Conservation (phyloP, 768 basidiomycete genomes). For the Zangia roseola region DNA sequence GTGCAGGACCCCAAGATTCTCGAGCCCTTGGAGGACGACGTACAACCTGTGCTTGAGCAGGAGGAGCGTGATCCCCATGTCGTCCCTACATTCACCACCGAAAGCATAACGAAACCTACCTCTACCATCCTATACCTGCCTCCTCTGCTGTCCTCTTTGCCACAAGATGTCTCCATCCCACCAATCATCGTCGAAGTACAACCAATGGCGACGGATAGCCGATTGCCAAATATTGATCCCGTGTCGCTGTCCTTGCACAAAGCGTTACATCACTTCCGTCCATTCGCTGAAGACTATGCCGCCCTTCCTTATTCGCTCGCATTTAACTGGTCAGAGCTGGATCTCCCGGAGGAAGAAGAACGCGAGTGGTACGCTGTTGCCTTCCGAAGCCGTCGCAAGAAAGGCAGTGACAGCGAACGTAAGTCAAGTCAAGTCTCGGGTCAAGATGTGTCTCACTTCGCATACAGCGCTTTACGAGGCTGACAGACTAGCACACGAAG, state of each 20-base stretch:
- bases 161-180: conserved; percentile 37
- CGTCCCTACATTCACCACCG: conserved; percentile 49
- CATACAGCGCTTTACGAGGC: conserved; percentile 78
- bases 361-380: conserved; percentile 92
- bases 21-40: not conserved
- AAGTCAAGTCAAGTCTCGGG: conserved; percentile 19
- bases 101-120: conserved; percentile 34
- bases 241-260: conserved; percentile 83
- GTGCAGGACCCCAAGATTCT: too few relatives aligned
- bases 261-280: conserved; percentile 76
- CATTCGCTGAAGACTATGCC: conserved; percentile 61
- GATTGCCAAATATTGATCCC: conserved; percentile 82
- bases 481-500: conserved; percentile 86
- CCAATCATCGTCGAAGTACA: conserved; percentile 31
- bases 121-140: conserved; percentile 76
- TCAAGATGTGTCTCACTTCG: conserved; percentile 2
- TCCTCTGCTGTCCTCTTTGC: conserved; percentile 78
- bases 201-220: conserved; percentile 64
- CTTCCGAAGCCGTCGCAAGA: conserved; percentile 77
- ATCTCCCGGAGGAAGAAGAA: conserved; percentile 66
- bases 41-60: not conserved
- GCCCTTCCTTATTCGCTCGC: conserved; percentile 61
- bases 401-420: conserved; percentile 70
- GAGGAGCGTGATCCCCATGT: conserved; percentile 49
- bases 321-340: conserved; percentile 85